phyloP scores from a whole-genome alignment of 139 green algal species.

The Raphidocelis subcapitata region DNA sequence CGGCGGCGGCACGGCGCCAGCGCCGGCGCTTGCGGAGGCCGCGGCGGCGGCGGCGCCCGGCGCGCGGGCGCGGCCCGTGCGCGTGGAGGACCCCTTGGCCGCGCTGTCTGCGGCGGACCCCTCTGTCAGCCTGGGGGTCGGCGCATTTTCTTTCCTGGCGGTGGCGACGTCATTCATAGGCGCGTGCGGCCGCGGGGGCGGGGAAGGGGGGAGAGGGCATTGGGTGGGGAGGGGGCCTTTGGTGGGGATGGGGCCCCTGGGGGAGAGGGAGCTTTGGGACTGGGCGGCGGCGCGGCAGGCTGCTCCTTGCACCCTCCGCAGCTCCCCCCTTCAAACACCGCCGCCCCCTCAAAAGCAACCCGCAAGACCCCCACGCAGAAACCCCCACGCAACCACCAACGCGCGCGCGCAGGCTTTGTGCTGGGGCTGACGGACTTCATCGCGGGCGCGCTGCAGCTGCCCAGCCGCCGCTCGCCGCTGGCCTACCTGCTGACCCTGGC shows the following conservation, averaged over 20 bases:
- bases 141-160: conserved; percentile 70
- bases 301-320: too few relatives aligned
- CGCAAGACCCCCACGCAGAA: too few relatives aligned
- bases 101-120: conserved; percentile 4
- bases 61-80: background rate
- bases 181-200: too few relatives aligned
- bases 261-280: too few relatives aligned
- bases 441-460: conserved; percentile 56
- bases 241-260: too few relatives aligned
- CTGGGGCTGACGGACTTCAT: conserved; percentile 82
- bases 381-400: too few relatives aligned
- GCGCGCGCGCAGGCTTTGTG: too few relatives aligned
- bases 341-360: too few relatives aligned
- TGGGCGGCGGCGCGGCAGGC: too few relatives aligned
- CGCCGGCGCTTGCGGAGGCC: background rate
- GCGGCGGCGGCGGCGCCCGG: background rate
- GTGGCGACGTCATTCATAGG: conserved; percentile 83
- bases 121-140: conserved; percentile 31
- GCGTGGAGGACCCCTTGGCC: conserved; percentile 43
- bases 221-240: too few relatives aligned
- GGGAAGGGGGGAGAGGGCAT: too few relatives aligned
- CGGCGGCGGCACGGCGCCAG: background rate
- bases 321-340: too few relatives aligned
- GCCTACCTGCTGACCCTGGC: conserved; percentile 32
- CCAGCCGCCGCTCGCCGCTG: conserved; percentile 16